Base-by-base conservation (phyloP, 306 rosid genomes). In the Cucurbita argyrosperma region DNA sequence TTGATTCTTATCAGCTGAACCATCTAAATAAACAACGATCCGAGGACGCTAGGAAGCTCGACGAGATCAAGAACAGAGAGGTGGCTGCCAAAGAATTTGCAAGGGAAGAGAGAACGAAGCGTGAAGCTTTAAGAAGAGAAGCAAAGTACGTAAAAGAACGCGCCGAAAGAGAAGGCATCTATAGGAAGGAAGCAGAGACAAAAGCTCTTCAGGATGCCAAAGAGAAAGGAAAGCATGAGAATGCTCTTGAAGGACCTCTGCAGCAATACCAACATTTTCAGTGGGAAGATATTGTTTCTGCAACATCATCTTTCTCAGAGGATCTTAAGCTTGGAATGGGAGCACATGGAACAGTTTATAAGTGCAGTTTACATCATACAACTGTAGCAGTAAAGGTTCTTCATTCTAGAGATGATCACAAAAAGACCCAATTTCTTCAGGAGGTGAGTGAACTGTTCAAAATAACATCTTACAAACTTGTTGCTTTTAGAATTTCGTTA, bases 331-430 rank as follows among this genome's bases (percentile, higher is more conserved):
- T 95, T 59, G 99, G 99, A 78, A 81, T 76, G 84, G 99, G 99
- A 54, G 97, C 97, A 1, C 84, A 88, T 74, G 99, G 96, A 80
- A 76, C 76, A 14, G 88, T 95, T 19, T 95, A 91, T 66, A 89
- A 82, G 85, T 84, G 99, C 82, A 87, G n/a, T 79, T 82, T 95
- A 86, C 85, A 88, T 84, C 91, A 95, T 73, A 91, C 97, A 76
- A 82, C 86, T 77, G 96, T 84, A 43, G 99, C 96, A n/a, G 99
- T 91, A 66, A 95, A 95, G 87, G 90, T 88, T 84, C 95, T 89
- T 42, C 87, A 80, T 76, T 78, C 96, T 58, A 72, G 75, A 59
- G 96, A 82, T 66, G 82, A 61, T 81, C 81, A 70, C 71, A 69
- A 83, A 60, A 85, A 35, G 76, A 85, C 77, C 80, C 97, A 91